Percentiles rank a stretch among this genome's conserved stretches.
Evolutionary conservation across 2,329 filamentous ascomycete genomes (phyloP).

Genomic region (Fusarium nelsonii): DNA sequence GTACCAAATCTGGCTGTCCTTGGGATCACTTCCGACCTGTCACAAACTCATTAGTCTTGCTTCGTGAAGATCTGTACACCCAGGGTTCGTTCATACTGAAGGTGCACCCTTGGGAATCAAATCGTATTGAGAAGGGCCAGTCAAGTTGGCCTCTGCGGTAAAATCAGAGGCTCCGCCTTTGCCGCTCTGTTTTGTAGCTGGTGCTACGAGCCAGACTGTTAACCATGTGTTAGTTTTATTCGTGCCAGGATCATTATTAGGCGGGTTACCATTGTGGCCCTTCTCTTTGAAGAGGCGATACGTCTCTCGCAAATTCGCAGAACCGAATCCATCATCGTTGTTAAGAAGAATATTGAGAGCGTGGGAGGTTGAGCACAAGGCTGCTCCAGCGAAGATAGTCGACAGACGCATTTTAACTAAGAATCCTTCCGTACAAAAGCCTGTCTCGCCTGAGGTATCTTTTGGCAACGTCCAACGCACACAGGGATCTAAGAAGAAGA

Average conservation of each 20-base stretch:
- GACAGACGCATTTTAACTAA: conserved; percentile 41
- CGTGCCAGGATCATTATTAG: no score
- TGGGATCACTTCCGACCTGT: conserved; percentile 61
- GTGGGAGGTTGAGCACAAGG: conserved; percentile 30
- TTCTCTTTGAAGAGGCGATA: conserved; percentile 49
- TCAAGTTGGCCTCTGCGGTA: conserved; percentile 47
- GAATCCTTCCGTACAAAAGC: neutral
- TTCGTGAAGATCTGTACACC: rapidly evolving
- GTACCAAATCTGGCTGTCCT: conserved; percentile 68
- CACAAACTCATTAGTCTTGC: neutral
- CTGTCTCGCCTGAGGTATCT: no score
- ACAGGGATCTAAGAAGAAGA: neutral
- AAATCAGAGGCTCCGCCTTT: conserved; percentile 49
- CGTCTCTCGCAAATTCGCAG: conserved; percentile 48
- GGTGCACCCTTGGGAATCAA: conserved; percentile 49
- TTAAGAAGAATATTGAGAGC: conserved; percentile 50
- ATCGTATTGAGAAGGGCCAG: conserved; percentile 45
- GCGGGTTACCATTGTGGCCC: conserved; percentile 45
- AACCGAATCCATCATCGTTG: conserved; percentile 51
- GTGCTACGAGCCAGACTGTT: conserved; percentile 50
- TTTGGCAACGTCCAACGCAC: neutral
- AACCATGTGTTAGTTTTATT: rapidly evolving
- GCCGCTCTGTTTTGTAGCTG: conserved; percentile 50
- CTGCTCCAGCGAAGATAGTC: conserved; percentile 31
- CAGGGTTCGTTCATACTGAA: conserved; percentile 28